These are phyloP conservation scores for Platanthera guangdongensis DNA, from an alignment of 106 monocot species.

Conservation along the genomic window DNA sequence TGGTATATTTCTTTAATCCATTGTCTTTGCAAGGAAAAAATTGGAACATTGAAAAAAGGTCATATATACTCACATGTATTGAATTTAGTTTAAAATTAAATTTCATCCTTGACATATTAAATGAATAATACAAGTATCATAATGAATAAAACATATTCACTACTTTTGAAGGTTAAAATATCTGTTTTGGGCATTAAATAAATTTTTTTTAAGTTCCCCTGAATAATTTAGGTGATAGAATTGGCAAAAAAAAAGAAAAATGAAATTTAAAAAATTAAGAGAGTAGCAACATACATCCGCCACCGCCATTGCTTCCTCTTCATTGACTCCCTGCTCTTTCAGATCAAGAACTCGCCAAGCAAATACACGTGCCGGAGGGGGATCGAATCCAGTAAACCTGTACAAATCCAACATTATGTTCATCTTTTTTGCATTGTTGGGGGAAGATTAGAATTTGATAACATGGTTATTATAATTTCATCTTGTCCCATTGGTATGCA, in stretches of 20 bases:
- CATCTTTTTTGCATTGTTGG: not conserved
- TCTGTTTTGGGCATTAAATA: too few relatives aligned
- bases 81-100: too few relatives aligned
- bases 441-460: not conserved
- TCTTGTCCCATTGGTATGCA: not conserved
- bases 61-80: too few relatives aligned
- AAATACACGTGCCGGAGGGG: slow-evolving; percentile 90
- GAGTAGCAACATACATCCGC: slow-evolving; percentile 59
- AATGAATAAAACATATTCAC: too few relatives aligned
- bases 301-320: slow-evolving; percentile 88
- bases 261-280: not conserved
- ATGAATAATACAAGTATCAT: too few relatives aligned
- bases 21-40: not conserved
- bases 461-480: not conserved
- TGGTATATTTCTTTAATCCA: not conserved
- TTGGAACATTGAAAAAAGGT: not conserved
- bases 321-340: slow-evolving; percentile 59
- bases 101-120: too few relatives aligned
- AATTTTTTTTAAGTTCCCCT: too few relatives aligned
- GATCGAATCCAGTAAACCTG: slow-evolving; percentile 72
- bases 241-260: not conserved
- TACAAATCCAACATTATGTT: not conserved
- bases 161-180: too few relatives aligned
- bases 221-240: not conserved
- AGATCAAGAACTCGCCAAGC: slow-evolving; percentile 82